Percentiles rank a stretch among this genome's conserved stretches.
These are phyloP conservation scores for Coccomyxa subellipsoidea DNA, from an alignment of 163 green algal species.

Conservation along the genomic window DNA sequence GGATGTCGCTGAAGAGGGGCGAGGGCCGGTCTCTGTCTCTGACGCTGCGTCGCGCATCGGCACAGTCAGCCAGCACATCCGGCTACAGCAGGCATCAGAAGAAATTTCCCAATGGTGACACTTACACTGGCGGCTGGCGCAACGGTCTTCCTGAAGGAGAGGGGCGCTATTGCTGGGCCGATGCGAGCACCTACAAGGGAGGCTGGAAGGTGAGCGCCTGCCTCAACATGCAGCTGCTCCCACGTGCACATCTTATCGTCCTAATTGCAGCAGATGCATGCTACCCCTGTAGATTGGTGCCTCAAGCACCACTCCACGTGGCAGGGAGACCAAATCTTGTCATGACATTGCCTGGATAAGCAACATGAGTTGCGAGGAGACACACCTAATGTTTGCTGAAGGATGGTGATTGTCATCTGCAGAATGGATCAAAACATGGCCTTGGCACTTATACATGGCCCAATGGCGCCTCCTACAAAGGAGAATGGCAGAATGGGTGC, in stretches of 20 bases:
- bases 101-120: conserved; percentile 47
- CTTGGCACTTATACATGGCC: conserved; percentile 70
- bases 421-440: conserved; percentile 70
- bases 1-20: not conserved
- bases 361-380: too few species aligned
- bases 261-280: not conserved
- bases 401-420: conserved; percentile 5
- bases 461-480: conserved; percentile 64
- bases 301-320: not conserved
- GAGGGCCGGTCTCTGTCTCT: conserved; percentile 5
- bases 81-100: not conserved
- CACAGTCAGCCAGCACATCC: not conserved
- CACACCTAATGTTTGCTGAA: too few species aligned
- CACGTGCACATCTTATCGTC: not conserved
- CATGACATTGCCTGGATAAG: too few species aligned
- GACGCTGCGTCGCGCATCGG: not conserved
- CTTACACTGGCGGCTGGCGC: conserved; percentile 42
- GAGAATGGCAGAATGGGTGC: conserved; percentile 72
- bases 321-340: too few species aligned
- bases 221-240: not conserved
- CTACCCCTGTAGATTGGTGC: not conserved
- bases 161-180: conserved; percentile 78
- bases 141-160: conserved; percentile 50
- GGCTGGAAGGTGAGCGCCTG: conserved; percentile 61
- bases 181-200: conserved; percentile 78